Base-by-base conservation (phyloP, 345 rosid genomes). In the Cardamine occulta region DNA sequence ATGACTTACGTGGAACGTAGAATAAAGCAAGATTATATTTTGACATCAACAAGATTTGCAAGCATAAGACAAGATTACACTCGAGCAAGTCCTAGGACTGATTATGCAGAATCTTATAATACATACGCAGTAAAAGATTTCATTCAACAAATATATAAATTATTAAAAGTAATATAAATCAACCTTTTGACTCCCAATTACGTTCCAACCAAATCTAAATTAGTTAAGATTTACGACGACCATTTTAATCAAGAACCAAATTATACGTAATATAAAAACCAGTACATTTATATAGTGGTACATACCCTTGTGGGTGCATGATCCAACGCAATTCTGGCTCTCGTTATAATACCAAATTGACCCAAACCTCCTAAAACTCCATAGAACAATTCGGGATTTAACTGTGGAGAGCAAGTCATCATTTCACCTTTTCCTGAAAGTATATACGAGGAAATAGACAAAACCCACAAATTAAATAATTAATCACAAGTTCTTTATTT, bases 331-430 rank as follows among this genome's bases (percentile, higher is more conserved):
- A 91, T 86, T 79, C 94, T 85, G 52, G 93, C 97, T 63, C 97
- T 86, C 18, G 93, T 87, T 73, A 88, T 88, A 1, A 91, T 86
- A 5, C 97, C 97, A 79, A 91, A 91, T 74, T 91, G 97, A 70
- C 97, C 97, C 71, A 91, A 71, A 8, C 97, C 97, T 19, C 97
- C 97, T 7, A 91, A 68, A 70, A 83, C 96, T 17, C 86, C 91
- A 75, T 80, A 79, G 72, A 88, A 91, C 32, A 91, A 77, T 55
- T 91, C 90, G 1, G 91, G 82, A 64, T 87, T 85, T 24, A 76
- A 51, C 64, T 53, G 8, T 19, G 80, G 56, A 11, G 93, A 88
- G 79, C 96, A 91, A 44, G 87, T 84, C 68, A 86, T 42, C 8
- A 82, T 70, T 74, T 88, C 87, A 5, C 89, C 93, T 72, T 79